Conservation (phyloP, 768 basidiomycete genomes). For the Termitomyces sp. region DNA sequence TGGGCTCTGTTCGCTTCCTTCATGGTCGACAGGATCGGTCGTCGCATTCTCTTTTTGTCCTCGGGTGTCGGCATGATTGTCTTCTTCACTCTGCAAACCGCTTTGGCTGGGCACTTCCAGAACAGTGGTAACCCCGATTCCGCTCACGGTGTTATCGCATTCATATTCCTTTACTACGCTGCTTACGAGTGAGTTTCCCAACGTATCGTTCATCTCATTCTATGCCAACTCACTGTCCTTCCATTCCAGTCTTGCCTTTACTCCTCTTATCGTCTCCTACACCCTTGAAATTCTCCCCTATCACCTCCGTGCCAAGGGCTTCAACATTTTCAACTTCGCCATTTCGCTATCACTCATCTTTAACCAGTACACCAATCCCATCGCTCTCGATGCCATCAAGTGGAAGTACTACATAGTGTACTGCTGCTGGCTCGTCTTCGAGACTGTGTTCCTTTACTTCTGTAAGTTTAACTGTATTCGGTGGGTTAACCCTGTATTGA, state of each 20-base stretch:
- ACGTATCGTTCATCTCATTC: background rate
- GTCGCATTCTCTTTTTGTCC: constrained; percentile 64
- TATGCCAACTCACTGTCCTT: background rate
- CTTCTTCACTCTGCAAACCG: constrained; percentile 65
- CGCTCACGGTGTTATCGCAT: constrained; percentile 70
- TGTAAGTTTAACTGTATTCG: constrained; percentile 25
- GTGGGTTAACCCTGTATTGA: background rate
- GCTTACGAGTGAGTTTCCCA: constrained; percentile 57
- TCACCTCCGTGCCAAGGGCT: constrained; percentile 79
- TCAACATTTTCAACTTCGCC: constrained; percentile 75
- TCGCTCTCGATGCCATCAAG: constrained; percentile 54
- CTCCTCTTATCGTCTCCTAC: constrained; percentile 82
- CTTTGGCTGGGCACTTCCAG: constrained; percentile 55
- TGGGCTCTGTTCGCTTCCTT: constrained; percentile 56
- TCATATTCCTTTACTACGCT: constrained; percentile 81
- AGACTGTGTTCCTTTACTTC: constrained; percentile 60
- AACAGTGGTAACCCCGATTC: constrained; percentile 35
- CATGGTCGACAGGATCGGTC: constrained; percentile 61
- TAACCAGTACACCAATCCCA: constrained; percentile 85
- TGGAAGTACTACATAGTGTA: constrained; percentile 86
- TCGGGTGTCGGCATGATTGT: constrained; percentile 55
- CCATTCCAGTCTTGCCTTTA: constrained; percentile 64
- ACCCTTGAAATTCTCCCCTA: constrained; percentile 87
- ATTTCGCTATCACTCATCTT: constrained; percentile 80
- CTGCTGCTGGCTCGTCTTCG: constrained; percentile 63